These are phyloP conservation scores for Parascedosporium putredinis DNA, from an alignment of 2,329 filamentous ascomycete genomes.

Conservation along the genomic window DNA sequence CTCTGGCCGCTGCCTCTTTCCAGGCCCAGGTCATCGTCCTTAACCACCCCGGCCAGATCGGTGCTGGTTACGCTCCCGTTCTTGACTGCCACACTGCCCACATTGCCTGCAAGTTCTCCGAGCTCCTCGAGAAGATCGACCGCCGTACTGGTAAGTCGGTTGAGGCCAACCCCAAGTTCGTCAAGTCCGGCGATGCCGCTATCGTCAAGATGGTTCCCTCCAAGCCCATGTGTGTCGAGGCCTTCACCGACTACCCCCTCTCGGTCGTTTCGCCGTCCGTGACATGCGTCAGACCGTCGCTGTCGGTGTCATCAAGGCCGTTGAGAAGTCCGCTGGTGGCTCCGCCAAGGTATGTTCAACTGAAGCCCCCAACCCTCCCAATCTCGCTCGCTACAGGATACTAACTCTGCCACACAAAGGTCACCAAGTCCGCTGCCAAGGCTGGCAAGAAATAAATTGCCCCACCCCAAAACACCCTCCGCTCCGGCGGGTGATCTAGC, in stretches of 20 bases:
- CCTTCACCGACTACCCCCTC: slow-evolving; percentile 99
- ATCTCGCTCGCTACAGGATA: background rate
- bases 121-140: slow-evolving; percentile 99
- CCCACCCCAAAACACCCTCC: background rate
- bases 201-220: slow-evolving; percentile 99
- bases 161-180: slow-evolving; percentile 92
- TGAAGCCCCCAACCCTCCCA: slow-evolving; percentile 20
- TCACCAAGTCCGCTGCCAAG: slow-evolving; percentile 64
- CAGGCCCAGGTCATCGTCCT: slow-evolving; percentile 99
- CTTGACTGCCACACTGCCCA: slow-evolving; percentile 99
- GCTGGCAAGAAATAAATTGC: slow-evolving; percentile 60
- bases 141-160: slow-evolving; percentile 98
- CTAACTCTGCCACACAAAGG: slow-evolving; percentile 16
- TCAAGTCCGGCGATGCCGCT: slow-evolving; percentile 99
- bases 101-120: slow-evolving; percentile 99
- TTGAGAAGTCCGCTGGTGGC: slow-evolving; percentile 51
- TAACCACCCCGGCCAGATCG: slow-evolving; percentile 99
- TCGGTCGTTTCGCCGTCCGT: slow-evolving; percentile 99
- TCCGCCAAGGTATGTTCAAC: slow-evolving; percentile 43
- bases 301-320: slow-evolving; percentile 90
- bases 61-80: slow-evolving; percentile 97
- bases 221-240: slow-evolving; percentile 99
- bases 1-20: slow-evolving; percentile 85
- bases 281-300: slow-evolving; percentile 90
- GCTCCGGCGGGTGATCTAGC: slow-evolving; percentile 2